Evolutionary conservation across 2,329 filamentous ascomycete genomes (phyloP), one percentile per base, ranked within the genome.

Genomic region (Penicillium polonicum): DNA sequence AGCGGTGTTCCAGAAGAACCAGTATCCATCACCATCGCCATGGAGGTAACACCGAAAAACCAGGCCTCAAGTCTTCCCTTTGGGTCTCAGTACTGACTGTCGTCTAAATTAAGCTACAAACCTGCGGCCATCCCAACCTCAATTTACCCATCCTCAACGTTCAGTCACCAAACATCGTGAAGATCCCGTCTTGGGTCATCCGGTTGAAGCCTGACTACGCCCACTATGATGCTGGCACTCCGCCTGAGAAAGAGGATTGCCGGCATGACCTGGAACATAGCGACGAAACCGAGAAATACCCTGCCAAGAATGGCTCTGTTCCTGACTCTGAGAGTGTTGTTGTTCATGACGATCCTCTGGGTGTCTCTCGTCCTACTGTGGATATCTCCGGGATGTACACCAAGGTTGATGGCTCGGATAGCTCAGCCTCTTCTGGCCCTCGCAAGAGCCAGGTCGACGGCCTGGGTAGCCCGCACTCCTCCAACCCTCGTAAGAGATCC

Each of bases 1-100:
- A 64, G 62, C 50, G 73, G 72, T 3, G 59, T 66, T 31, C 52
- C 56, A 4, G 51, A 48, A 9, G 62, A 67, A 31, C 60, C 67
- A 29, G 66, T 71, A 19, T 57, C 65, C 23, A 46, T 73, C 41
- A 65, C 55, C 19, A 62, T 74, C 4, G 60, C 63, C 2, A 45
- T 75, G 9, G 71, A 75, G 59, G 73, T 75, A 68, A 36, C 2
- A n/a, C 23, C 9, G 10, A 52, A 19, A 29, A 21, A 21, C 2
- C n/a, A 29, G 41, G 29, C 15, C 6, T 21, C 8, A 5, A 52
- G 2, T 51, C 27, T 38, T 15, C 13, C 36, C 5, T 6, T 13
- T 35, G 17, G 19, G 9, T 12, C 36, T 23, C 19, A 23, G 29
- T 42, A 21, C 53, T 56, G 53, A 56, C 38, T 45, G n/a, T 51